Base-by-base conservation (phyloP, 768 basidiomycete species). In the Boletus huronensis region DNA sequence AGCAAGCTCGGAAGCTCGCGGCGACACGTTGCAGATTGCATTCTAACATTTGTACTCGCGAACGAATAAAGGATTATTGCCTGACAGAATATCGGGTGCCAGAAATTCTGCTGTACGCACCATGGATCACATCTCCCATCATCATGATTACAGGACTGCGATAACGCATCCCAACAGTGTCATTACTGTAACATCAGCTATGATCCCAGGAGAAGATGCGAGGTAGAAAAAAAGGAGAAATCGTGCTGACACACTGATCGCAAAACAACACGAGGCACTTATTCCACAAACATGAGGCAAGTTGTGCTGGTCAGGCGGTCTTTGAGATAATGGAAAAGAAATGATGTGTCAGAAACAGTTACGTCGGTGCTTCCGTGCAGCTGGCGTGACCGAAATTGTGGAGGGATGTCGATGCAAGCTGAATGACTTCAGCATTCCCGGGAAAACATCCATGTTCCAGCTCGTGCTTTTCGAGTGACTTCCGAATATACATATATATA, bases 1-100 rank as follows among this genome's bases (percentile, higher is more conserved):
- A 66, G 58, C 59, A 70, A 62, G 54, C 29, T 44, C 59, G 61
- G 66, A 32, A 55, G 48, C 25, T 53, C 32, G 64, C 69, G 61
- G 52, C 32, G 35, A 45, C 64, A 66, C 62, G 60, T 57, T 70
- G 61, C 51, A 64, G 23, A 38, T 44, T 38, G 41, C 8, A 23
- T 50, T 45, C 47, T 32, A 40, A 57, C 39, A 17, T 56, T 47
- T 40, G 31, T 25, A n/a, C 42, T 47, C 32, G 35, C n/a, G 44
- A 26, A 35, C 35, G 29, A 47, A 60, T n/a, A 16, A 57, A 50
- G 38, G 48, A 46, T 26, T 10, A 13, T 31, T 42, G 5, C 16
- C 42, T 48, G 26, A 45, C 51, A 49, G 28, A 49, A 47, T 23
- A 13, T 29, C 17, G 11, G 25, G 25, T 44, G 5, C 23, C 31